Evolutionary conservation across 129 eudicot genomes (phyloP), one percentile per base, ranked within the genome.

Genomic region (Flaveria bidentis): DNA sequence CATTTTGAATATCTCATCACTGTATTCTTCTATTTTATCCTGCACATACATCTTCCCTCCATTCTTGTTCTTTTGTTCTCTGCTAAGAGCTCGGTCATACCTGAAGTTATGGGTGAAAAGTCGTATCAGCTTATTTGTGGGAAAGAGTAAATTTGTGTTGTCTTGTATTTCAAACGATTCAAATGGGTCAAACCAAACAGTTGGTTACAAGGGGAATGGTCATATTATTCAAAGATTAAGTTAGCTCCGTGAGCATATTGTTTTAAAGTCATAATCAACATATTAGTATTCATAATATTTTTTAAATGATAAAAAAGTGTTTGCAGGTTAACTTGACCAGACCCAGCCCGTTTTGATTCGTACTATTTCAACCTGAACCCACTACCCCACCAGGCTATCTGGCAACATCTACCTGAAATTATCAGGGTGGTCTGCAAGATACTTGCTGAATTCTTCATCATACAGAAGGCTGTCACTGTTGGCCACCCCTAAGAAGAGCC

Each of bases 41-140:
- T 95, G 99, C 57, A 95, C 99, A 57, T 95, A 95, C 99, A 95
- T 95, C 68, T 95, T 95, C 23, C 97, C 96, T 42, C 99, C 99
- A 5, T 17, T 89, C 64, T 84, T 91, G 90, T 91, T 95, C 87
- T 87, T 91, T 42, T 95, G 91, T 57, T 95, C 97, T 49, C 96
- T 76, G 89, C 99, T 95, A 28, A 95, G 99, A 16, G 96, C 99
- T 66, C 69, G 83, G 75, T 95, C 99, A 64, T 72, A 95, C 73
- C 97, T 77, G 78, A 92, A 90, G 69, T 92, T 81, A 18, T 10
- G 55, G 14, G 39, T 36, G 4, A 41, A 22, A 36, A 12, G 52
- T 30, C 30, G 26, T 7, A 28, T 71, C 47, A 52, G 20, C 9
- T 16, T 71, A 71, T 13, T 28, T n/a, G 28, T 12, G n/a, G 55